Evolutionary conservation across 2,329 filamentous ascomycete species (phyloP), one percentile per base, ranked within the genome.

Genomic region (Curvularia sp.): DNA sequence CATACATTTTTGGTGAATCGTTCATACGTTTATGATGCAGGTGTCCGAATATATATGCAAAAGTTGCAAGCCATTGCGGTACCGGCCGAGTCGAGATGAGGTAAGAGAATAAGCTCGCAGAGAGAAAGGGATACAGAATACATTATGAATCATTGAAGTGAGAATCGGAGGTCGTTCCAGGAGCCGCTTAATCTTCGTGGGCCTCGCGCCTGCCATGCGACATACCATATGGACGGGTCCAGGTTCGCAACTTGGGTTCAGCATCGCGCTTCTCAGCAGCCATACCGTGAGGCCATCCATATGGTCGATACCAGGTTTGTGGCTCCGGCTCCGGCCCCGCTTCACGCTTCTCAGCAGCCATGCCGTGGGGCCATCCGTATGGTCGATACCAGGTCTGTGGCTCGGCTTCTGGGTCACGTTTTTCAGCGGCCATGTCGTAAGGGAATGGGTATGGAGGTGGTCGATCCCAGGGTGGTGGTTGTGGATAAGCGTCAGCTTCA

Each of bases 351-450:
- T 43, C 41, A 3, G 41, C 41, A 3, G 41, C 41, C 41, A 43
- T 77, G 53, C 64, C 62, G 7, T 58, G 53, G 8, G 61, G 58
- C 5, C 60, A 41, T 12, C 68, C 67, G 28, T 69, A 62, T 0
- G 63, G 58, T 1, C 62, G 48, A 18, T n/a, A 20, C n/a, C 31
- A 24, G 0, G 18, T 61, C 5, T 72, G 65, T 18, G 76, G 72
- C 10, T 71, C 68, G 26, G 76, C 76, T 13, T 71, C 18, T 18
- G 18, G 18, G 9, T 72, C 70, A 48, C 77, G 76, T 61, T 75
- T 33, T 13, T 33, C 31, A 10, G 24, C 24, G 24, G n/a, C 38
- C 38, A 39, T 43, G 8, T 20, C 41, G 5, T 58, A 54, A 4
- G 61, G 58, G 2, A 62, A 33, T 6, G 4, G 4, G 24, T 26